Evolutionary conservation across 2,329 filamentous ascomycete genomes (phyloP), one percentile per base, ranked within the genome.

Genomic region (Penicillium polonicum): DNA sequence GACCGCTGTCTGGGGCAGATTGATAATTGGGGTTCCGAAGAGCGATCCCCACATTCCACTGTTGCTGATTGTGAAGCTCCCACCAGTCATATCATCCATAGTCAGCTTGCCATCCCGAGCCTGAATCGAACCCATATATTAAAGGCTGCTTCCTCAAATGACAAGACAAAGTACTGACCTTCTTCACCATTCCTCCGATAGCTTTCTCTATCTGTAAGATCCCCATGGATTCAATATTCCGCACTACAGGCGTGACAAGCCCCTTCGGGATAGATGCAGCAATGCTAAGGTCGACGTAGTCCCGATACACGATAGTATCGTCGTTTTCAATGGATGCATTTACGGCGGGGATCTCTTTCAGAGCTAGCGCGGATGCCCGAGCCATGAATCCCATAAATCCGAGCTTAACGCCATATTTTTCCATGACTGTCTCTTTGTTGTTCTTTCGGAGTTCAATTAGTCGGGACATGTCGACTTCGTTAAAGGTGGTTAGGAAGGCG

Each of bases 381-480:
- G 92, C 89, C 79, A 97, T 97, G 53, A 92, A 91, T 73, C 91
- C 92, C 92, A 97, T 96, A 81, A 96, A 97, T 17, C 92, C 92
- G 52, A 97, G 87, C 82, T 97, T 97, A 96, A 88, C 29, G 38
- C 91, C 91, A 10, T 90, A 92, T 81, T 91, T 94, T 83, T 96
- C 94, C 52, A 96, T 80, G 27, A 96, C 81, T 55, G 94, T 91
- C 56, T 96, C 92, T 82, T 96, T 96, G 83, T 96, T 96, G 42
- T 90, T 82, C 77, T 93, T 96, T 67, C 92, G 88, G 81, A 97
- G 92, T 60, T 95, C 90, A 17, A 97, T 95, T 46, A 97, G 81
- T 19, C 88, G 88, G 23, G 92, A 94, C 92, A 97, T 97, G 76
- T 97, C 92, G 59, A 97, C 92, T 78, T 97, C 92, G 77, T 97